Conservation (phyloP, 2,329 filamentous ascomycete species). For the Aureobasidium sp. region DNA sequence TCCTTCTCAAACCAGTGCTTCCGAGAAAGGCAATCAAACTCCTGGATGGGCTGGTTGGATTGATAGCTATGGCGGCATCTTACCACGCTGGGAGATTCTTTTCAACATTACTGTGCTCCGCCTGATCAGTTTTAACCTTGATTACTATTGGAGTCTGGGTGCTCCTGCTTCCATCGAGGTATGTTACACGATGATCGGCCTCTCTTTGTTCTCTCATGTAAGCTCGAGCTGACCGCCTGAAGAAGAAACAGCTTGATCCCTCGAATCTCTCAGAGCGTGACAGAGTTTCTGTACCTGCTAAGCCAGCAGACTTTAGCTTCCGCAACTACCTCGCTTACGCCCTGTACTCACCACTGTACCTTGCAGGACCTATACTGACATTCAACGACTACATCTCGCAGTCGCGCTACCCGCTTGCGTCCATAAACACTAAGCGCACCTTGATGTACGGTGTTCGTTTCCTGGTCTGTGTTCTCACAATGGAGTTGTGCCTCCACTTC, state of each 20-base stretch:
- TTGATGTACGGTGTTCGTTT: constrained; percentile 79
- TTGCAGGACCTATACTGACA: constrained; percentile 87
- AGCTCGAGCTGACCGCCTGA: constrained; percentile 55
- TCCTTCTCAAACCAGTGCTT: constrained; percentile 33
- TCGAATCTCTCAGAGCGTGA: constrained; percentile 82
- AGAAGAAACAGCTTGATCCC: constrained; percentile 97
- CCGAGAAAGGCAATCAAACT: constrained; percentile 31
- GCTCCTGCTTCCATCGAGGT: constrained; percentile 71
- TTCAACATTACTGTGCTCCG: constrained; percentile 94
- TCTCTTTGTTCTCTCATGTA: neutral
- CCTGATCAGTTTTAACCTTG: constrained; percentile 92
- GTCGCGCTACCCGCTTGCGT: constrained; percentile 63
- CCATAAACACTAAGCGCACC: constrained; percentile 58
- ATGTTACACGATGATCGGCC: constrained; percentile 31
- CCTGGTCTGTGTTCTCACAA: constrained; percentile 68
- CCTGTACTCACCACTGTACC: constrained; percentile 87
- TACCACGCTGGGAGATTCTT: constrained; percentile 88
- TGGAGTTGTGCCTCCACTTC: constrained; percentile 88
- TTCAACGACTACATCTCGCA: constrained; percentile 98
- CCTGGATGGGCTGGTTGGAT: constrained; percentile 61
- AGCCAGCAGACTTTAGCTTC: constrained; percentile 64
- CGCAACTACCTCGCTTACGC: constrained; percentile 84
- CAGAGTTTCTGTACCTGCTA: constrained; percentile 69
- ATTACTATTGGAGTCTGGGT: constrained; percentile 87
- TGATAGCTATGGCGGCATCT: constrained; percentile 75